Percentiles rank a stretch among this genome's conserved stretches.
Conservation (phyloP, 2,329 filamentous ascomycete species). For the Pseudogymnoascus sp. region DNA sequence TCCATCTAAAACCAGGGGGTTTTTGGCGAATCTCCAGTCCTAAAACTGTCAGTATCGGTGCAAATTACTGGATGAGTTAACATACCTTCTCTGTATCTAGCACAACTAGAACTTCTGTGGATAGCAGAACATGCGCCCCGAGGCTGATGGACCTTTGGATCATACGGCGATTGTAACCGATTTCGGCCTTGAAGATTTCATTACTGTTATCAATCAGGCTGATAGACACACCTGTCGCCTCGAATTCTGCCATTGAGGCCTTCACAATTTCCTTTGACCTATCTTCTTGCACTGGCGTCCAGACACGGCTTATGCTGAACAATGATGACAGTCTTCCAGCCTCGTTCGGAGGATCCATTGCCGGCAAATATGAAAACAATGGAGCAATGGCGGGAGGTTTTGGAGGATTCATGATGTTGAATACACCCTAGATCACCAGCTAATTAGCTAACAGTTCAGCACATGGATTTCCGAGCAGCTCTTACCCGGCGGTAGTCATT, state of each 20-base stretch:
- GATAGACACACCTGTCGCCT: constrained; percentile 24
- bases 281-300: constrained; percentile 18
- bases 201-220: constrained; percentile 28
- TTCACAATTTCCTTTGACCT: constrained; percentile 19
- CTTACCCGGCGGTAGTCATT: neutral
- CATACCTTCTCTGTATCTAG: constrained; percentile 28
- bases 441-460: neutral
- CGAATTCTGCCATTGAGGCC: constrained; percentile 24
- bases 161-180: constrained; percentile 22
- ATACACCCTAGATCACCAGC: constrained; percentile 24
- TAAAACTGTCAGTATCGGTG: constrained; percentile 12
- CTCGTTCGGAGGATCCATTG: constrained; percentile 25
- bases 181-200: constrained; percentile 28
- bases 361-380: constrained; percentile 24
- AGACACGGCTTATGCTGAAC: constrained; percentile 19
- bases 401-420: constrained; percentile 29
- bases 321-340: constrained; percentile 19
- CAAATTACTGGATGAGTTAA: neutral
- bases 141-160: constrained; percentile 27
- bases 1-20: constrained; percentile 24
- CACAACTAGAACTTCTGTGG: constrained; percentile 28
- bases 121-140: constrained; percentile 31
- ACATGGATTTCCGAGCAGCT: neutral
- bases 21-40: constrained; percentile 31
- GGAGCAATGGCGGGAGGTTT: constrained; percentile 23